Conservation (phyloP, 2,329 filamentous ascomycete species). For the Pyrenophora tritici-repentis region DNA sequence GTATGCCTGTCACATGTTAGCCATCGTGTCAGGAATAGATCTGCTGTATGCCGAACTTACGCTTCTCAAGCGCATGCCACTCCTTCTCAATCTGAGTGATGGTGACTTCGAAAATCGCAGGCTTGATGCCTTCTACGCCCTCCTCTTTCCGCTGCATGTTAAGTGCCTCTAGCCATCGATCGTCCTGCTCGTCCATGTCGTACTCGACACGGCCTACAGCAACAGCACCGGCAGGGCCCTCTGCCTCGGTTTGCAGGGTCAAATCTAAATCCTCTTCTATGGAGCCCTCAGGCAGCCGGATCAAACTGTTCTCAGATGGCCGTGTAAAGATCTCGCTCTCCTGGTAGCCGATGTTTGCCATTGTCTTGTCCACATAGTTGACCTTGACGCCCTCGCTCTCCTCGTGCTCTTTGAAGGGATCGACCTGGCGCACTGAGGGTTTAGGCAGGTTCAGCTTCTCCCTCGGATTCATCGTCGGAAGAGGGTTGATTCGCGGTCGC, state of each 20-base stretch:
- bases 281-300: slow-evolving; percentile 65
- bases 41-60: slow-evolving; percentile 45
- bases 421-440: slow-evolving; percentile 75
- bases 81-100: slow-evolving; percentile 99
- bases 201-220: slow-evolving; percentile 86
- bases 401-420: slow-evolving; percentile 80
- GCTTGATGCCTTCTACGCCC: slow-evolving; percentile 81
- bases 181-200: slow-evolving; percentile 99
- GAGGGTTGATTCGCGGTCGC: slow-evolving; percentile 71
- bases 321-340: slow-evolving; percentile 88
- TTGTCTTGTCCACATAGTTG: slow-evolving; percentile 92
- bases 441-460: slow-evolving; percentile 78
- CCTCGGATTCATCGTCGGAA: slow-evolving; percentile 78
- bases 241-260: slow-evolving; percentile 63
- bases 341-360: slow-evolving; percentile 95
- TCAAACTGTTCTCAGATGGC: slow-evolving; percentile 69
- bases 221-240: slow-evolving; percentile 57
- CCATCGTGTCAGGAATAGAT: neutral
- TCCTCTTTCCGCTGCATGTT: slow-evolving; percentile 77
- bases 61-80: slow-evolving; percentile 94
- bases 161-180: slow-evolving; percentile 88
- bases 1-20: slow-evolving; percentile 61
- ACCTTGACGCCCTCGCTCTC: slow-evolving; percentile 83
- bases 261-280: slow-evolving; percentile 68
- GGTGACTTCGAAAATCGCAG: slow-evolving; percentile 94